Evolutionary conservation across 768 basidiomycete species (phyloP).

Genomic region (Tulasnella sp.): DNA sequence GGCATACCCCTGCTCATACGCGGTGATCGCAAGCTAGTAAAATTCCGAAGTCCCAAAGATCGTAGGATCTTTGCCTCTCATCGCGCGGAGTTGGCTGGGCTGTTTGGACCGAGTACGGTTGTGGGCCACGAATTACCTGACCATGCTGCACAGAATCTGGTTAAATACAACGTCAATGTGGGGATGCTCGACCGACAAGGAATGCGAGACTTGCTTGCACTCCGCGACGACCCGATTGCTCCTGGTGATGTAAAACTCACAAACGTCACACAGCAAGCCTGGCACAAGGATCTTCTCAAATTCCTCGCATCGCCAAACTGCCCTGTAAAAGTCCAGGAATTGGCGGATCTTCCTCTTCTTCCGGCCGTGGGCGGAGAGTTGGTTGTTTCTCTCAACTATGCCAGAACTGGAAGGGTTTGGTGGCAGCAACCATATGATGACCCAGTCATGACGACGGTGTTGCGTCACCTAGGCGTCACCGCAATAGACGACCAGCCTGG

Average conservation of each 20-base stretch:
- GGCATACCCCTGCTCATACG: constrained; percentile 1
- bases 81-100: background rate
- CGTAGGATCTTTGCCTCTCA: constrained; percentile 1
- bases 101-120: background rate
- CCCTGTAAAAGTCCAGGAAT: background rate
- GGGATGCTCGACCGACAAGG: background rate
- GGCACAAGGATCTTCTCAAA: background rate
- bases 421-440: background rate
- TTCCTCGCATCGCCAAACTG: background rate
- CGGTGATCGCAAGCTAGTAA: background rate
- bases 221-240: background rate
- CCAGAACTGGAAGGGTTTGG: background rate
- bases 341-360: background rate
- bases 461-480: background rate
- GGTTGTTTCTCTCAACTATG: background rate
- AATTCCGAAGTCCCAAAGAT: background rate
- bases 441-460: background rate
- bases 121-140: background rate
- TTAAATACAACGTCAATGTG: background rate
- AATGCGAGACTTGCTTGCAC: background rate
- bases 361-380: background rate
- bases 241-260: background rate
- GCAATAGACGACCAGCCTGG: background rate
- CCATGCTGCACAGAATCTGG: background rate
- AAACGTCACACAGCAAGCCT: background rate